Base-by-base conservation (phyloP, 1,139 yeast genomes). In the Yamadazyma diospyri region DNA sequence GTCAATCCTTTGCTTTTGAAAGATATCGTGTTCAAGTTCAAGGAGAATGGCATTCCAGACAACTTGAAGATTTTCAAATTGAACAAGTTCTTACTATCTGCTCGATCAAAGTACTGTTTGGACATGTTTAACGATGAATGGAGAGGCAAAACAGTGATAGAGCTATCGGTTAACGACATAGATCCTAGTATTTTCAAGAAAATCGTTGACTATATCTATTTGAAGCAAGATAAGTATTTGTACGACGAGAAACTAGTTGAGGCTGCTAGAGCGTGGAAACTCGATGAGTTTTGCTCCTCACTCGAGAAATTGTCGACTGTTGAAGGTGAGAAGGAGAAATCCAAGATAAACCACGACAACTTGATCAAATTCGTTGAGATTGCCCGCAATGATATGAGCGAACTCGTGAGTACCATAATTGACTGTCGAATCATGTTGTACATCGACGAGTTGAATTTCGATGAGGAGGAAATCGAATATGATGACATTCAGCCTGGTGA, bases 201-300 rank as follows among this genome's bases (percentile, higher is more conserved):
- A 7, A 51, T 78, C 3, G 49, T 78, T 3, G 72, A 76, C 32
- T 76, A 73, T 43, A 44, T 80, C 2, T 82, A 82, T 47, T 55
- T 81, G 29, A 48, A 59, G 35, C 55, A 67, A 0, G 67, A 62
- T 35, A 39, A 4, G 34, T 55, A 7, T 59, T 51, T 18, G 18
- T 30, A 16, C 22, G 35, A 41, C 8, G 25, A 29, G 12, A 25
- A 29, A 10, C 14, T 34, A 16, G 16, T 22, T 2, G 23, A 30
- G 5, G 22, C 41, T 28, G 45, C 39, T 2, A 20, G 20, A 5
- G 10, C 16, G 4, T 40, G 30, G 30, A 33, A 27, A 7, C 27
- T 44, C 14, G 13, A n/a, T 8, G 42, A 35, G n/a, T 14, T 35
- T 5, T 20, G 18, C 4, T 16, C 19, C 7, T 20, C 30, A 13